These are phyloP conservation scores for Leccinum barrowsii DNA, from an alignment of 768 basidiomycete genomes.

Conservation along the genomic window DNA sequence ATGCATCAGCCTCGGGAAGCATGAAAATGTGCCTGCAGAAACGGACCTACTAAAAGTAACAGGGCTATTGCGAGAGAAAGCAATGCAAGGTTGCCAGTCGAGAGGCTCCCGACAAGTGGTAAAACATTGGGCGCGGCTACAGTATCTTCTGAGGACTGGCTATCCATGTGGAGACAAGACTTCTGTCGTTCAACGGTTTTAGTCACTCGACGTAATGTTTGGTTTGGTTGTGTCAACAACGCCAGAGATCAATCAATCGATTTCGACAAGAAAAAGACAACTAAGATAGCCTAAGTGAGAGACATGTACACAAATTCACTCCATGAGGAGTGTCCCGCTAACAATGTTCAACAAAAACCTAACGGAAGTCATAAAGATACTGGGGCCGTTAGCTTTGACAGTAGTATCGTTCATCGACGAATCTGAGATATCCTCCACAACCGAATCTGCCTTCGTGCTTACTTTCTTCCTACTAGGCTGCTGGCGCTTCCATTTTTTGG, in stretches of 20 bases:
- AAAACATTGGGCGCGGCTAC: constrained; percentile 34
- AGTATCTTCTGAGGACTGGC: constrained; percentile 3
- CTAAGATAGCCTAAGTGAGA: neutral
- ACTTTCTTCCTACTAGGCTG: neutral
- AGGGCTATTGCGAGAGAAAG: constrained; percentile 45
- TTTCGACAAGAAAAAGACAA: neutral
- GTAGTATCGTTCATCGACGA: neutral
- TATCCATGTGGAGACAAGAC: constrained; percentile 12
- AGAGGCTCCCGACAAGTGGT: constrained; percentile 34
- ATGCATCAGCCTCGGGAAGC: constrained; percentile 13
- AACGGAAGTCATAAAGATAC: neutral
- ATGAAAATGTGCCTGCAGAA: neutral
- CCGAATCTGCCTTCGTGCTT: neutral
- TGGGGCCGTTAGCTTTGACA: neutral
- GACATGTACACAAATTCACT: neutral
- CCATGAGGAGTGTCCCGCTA: neutral
- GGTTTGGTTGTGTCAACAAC: constrained; percentile 19
- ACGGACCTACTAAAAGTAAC: constrained; percentile 43
- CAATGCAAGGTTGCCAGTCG: constrained; percentile 37
- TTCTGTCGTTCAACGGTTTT: neutral
- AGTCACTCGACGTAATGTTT: constrained; percentile 11
- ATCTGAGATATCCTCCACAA: neutral
- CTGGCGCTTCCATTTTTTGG: neutral
- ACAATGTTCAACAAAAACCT: constrained; percentile 5
- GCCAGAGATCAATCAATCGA: neutral